These are phyloP conservation scores for Fistulinella prunicolor DNA, from an alignment of 768 basidiomycete species.

Conservation along the genomic window DNA sequence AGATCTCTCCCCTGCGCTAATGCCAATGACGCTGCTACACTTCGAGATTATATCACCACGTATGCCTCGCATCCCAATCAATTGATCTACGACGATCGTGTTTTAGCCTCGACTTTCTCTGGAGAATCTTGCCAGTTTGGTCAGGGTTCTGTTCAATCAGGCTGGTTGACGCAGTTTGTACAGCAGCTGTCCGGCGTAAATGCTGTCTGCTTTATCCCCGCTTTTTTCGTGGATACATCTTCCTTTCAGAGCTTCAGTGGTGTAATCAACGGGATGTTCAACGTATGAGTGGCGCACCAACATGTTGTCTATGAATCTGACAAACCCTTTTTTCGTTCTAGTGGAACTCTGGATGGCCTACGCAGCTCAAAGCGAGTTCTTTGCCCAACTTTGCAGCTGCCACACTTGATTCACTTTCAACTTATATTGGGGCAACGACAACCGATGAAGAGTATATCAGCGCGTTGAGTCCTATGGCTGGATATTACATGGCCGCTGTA, in stretches of 20 bases:
- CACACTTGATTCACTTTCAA: slow-evolving; percentile 28
- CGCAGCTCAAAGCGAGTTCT: slow-evolving; percentile 42
- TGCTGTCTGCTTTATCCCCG: slow-evolving; percentile 61
- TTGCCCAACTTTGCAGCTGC: slow-evolving; percentile 2
- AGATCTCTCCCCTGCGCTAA: slow-evolving; percentile 56
- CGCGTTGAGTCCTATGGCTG: slow-evolving; percentile 34
- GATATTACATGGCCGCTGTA: slow-evolving; percentile 49
- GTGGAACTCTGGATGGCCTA: slow-evolving; percentile 85
- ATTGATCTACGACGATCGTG: slow-evolving; percentile 42
- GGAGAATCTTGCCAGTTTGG: slow-evolving; percentile 72
- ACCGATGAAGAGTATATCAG: slow-evolving; percentile 56
- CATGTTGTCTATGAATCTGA: slow-evolving; percentile 7
- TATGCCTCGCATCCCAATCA: slow-evolving; percentile 61
- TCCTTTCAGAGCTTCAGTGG: slow-evolving; percentile 43
- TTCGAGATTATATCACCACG: slow-evolving; percentile 53
- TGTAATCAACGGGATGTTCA: slow-evolving; percentile 58
- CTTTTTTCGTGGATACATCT: slow-evolving; percentile 62
- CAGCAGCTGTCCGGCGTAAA: slow-evolving; percentile 43
- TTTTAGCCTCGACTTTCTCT: slow-evolving; percentile 68
- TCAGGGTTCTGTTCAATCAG: slow-evolving; percentile 44
- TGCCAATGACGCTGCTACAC: slow-evolving; percentile 43
- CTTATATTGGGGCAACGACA: slow-evolving; percentile 45
- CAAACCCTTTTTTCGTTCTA: slow-evolving; percentile 25
- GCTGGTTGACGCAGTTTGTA: slow-evolving; percentile 57
- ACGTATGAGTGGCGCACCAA: slow-evolving; percentile 38